Evolutionary conservation across 1,284 basidiomycete species (phyloP).

Genomic region (Vanrija sp.): DNA sequence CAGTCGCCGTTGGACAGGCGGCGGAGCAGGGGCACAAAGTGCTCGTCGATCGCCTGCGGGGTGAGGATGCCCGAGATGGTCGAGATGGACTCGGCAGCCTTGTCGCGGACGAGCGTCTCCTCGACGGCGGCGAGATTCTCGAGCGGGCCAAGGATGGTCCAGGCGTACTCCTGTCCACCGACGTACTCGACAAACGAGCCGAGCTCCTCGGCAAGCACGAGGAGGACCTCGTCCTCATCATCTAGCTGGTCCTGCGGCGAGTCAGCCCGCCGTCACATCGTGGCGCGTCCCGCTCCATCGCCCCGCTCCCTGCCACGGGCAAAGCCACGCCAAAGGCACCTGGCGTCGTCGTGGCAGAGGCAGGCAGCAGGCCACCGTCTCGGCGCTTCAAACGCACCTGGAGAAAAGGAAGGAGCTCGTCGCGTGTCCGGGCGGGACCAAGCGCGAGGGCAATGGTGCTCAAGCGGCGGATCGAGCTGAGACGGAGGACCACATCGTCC

Average conservation of each 20-base stretch:
- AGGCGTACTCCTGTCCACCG: conserved; percentile 83
- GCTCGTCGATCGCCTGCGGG: conserved; percentile 77
- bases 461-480: conserved; percentile 96
- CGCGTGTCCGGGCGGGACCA: conserved; percentile 89
- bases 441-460: conserved; percentile 98
- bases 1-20: conserved; percentile 92
- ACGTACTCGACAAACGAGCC: conserved; percentile 92
- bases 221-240: conserved; percentile 97
- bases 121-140: conserved; percentile 96
- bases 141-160: conserved; percentile 83
- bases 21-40: conserved; percentile 86
- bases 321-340: background rate
- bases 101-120: conserved; percentile 97
- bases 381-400: conserved; percentile 31
- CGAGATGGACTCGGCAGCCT: conserved; percentile 96
- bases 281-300: background rate
- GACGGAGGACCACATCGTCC: conserved; percentile 86
- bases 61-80: conserved; percentile 80
- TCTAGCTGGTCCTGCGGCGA: conserved; percentile 85
- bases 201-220: conserved; percentile 93
- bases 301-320: background rate
- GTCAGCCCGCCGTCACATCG: conserved; percentile 1
- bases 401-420: conserved; percentile 94
- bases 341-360: background rate
- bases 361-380: background rate